Conservation (phyloP, 2,329 filamentous ascomycete species). For the Colletotrichum orchidophilum region DNA sequence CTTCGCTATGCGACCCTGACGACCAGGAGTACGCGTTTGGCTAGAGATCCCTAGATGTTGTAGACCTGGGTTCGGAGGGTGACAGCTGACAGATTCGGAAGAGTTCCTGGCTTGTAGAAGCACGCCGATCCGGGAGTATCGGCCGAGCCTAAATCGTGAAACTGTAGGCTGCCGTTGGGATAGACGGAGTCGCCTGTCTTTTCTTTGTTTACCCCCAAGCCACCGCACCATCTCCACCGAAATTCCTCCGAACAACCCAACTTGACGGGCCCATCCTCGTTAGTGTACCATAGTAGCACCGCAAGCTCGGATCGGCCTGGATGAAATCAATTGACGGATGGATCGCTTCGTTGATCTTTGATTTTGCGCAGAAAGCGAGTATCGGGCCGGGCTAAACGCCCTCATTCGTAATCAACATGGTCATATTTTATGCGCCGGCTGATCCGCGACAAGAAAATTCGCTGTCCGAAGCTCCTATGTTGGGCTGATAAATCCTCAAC, state of each 20-base stretch:
- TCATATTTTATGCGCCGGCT: background rate
- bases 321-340: background rate
- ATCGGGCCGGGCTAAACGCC: background rate
- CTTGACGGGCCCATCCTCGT: no score
- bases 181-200: background rate
- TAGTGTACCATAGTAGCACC: background rate
- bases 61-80: background rate
- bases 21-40: background rate
- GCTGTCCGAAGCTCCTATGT: background rate
- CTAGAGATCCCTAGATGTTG: no score
- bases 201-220: slow-evolving; percentile 1
- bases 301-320: background rate
- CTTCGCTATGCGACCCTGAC: background rate
- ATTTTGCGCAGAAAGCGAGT: no score
- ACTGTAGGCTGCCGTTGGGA: background rate
- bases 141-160: background rate
- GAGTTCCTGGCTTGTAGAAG: background rate
- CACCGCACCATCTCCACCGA: background rate
- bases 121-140: background rate
- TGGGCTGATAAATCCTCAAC: background rate
- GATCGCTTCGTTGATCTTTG: background rate
- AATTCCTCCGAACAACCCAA: no score
- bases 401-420: background rate
- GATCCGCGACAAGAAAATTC: background rate
- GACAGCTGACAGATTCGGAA: background rate